phyloP scores from a whole-genome alignment of 2,329 filamentous ascomycete species.

The Stylonectria norvegica region DNA sequence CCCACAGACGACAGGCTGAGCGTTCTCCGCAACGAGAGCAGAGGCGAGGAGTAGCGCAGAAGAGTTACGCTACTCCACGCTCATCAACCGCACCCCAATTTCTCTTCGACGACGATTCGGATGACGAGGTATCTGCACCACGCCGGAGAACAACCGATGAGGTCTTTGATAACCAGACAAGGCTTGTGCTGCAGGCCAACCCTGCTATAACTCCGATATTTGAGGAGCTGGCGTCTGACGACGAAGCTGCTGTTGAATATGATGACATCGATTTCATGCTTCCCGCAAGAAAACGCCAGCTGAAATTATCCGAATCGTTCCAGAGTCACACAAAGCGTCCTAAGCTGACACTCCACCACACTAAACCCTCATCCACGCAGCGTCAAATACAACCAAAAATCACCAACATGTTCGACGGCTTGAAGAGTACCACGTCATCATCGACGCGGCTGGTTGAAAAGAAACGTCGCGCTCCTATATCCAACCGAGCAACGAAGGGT shows the following conservation, averaged over 20 bases:
- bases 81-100: slow-evolving; percentile 30
- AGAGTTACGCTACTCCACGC: slow-evolving; percentile 32
- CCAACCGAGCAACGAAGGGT: slow-evolving; percentile 4
- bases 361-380: slow-evolving; percentile 23
- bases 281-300: slow-evolving; percentile 40
- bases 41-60: slow-evolving; percentile 50
- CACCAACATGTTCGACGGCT: slow-evolving; percentile 27
- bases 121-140: slow-evolving; percentile 34
- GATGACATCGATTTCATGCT: slow-evolving; percentile 52
- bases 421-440: slow-evolving; percentile 5
- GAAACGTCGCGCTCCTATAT: slow-evolving; percentile 12
- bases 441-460: slow-evolving; percentile 11
- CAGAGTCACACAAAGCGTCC: slow-evolving; percentile 24
- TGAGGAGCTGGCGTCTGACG: slow-evolving; percentile 21
- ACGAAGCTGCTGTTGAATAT: slow-evolving; percentile 46
- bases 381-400: slow-evolving; percentile 25
- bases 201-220: not conserved
- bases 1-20: slow-evolving; percentile 26
- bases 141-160: slow-evolving; percentile 20
- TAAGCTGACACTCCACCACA: slow-evolving; percentile 15
- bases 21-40: slow-evolving; percentile 37
- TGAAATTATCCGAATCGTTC: slow-evolving; percentile 27
- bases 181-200: slow-evolving; percentile 19
- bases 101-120: slow-evolving; percentile 48
- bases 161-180: slow-evolving; percentile 26